These are phyloP conservation scores for Raphanus hybrid DNA, from an alignment of 441 rosid genomes.

Conservation along the genomic window DNA sequence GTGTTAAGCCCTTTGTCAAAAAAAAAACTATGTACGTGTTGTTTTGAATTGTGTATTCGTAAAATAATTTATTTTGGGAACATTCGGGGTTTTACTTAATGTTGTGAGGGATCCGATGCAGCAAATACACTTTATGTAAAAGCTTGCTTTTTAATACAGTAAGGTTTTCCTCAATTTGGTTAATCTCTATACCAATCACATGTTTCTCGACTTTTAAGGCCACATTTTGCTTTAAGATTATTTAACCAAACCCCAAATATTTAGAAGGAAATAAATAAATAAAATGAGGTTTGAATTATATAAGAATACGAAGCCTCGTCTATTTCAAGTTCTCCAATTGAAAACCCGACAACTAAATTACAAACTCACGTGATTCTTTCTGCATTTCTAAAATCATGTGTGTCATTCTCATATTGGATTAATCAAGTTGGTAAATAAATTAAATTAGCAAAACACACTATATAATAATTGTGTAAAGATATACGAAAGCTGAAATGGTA, in stretches of 20 bases:
- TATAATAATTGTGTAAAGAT: constrained; percentile 30
- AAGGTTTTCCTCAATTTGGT: constrained; percentile 23
- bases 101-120: constrained; percentile 44
- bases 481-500: constrained; percentile 27
- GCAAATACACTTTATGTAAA: constrained; percentile 42
- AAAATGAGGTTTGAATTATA: neutral
- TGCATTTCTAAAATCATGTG: neutral
- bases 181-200: constrained; percentile 40
- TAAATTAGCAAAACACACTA: neutral
- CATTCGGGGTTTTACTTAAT: constrained; percentile 39
- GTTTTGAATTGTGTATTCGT: neutral
- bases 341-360: neutral
- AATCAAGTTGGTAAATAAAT: neutral
- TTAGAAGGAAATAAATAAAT: neutral
- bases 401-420: neutral
- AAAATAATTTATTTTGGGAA: constrained; percentile 10
- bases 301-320: neutral
- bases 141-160: constrained; percentile 28
- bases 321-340: neutral
- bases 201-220: constrained; percentile 36
- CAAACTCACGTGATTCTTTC: constrained; percentile 1
- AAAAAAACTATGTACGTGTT: neutral
- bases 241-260: constrained; percentile 12
- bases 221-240: constrained; percentile 31
- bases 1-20: too few species aligned